Percentiles rank a stretch among this genome's conserved stretches.
phyloP scores from a whole-genome alignment of 257 asterid genomes.

The Solanum paucissectum region DNA sequence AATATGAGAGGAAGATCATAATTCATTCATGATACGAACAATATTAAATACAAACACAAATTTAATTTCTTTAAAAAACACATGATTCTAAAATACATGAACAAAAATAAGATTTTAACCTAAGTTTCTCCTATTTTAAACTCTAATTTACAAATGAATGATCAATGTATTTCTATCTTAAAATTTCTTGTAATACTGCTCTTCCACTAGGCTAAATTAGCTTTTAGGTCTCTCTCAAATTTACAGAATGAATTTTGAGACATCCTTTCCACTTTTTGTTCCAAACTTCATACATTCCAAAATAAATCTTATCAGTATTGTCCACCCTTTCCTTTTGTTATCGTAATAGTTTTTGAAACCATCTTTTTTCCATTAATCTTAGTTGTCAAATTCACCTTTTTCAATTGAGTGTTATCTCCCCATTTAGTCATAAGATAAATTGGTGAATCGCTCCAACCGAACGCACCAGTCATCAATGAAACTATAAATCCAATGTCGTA shows the following conservation, averaged over 20 bases:
- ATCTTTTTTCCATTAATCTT: background rate
- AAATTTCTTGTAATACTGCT: background rate
- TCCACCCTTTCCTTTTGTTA: background rate
- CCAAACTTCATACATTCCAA: background rate
- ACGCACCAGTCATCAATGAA: constrained; percentile 22
- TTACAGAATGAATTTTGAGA: background rate
- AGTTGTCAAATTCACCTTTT: background rate
- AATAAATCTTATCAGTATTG: background rate
- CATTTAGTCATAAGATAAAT: constrained; percentile 16
- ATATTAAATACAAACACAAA: background rate
- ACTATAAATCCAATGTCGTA: constrained; percentile 14
- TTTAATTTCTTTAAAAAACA: background rate
- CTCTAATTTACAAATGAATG: too few species aligned
- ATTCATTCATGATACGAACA: background rate
- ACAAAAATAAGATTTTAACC: background rate
- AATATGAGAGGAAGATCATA: background rate
- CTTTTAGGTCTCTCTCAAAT: background rate
- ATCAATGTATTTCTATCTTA: background rate
- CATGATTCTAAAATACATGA: background rate
- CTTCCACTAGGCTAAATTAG: background rate
- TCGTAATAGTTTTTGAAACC: background rate
- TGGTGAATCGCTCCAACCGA: constrained; percentile 9
- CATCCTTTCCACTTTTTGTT: background rate
- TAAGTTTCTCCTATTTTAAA: background rate
- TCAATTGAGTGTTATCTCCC: constrained; percentile 6